Evolutionary conservation across 1,284 basidiomycete species (phyloP).

Genomic region (Moesziomyces sp.): DNA sequence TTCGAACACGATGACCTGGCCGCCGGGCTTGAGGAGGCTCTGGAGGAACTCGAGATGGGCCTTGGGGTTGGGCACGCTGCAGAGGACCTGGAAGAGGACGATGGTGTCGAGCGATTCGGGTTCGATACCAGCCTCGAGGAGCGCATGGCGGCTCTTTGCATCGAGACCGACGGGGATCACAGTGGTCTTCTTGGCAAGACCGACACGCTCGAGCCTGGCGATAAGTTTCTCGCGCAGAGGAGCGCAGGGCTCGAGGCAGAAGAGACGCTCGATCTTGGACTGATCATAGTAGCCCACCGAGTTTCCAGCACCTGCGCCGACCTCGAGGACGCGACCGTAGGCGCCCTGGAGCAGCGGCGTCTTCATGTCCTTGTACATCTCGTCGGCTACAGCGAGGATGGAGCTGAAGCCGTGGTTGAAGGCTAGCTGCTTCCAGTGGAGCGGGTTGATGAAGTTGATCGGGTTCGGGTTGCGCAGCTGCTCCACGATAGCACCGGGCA

Average conservation of each 20-base stretch:
- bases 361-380: conserved; percentile 30
- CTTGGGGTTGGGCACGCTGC: conserved; percentile 52
- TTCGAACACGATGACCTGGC: conserved; percentile 57
- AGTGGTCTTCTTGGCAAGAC: conserved; percentile 28
- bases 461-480: conserved; percentile 33
- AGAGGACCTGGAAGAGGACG: conserved; percentile 58
- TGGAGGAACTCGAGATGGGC: conserved; percentile 45
- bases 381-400: conserved; percentile 25
- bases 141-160: conserved; percentile 6
- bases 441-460: conserved; percentile 35
- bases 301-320: conserved; percentile 53
- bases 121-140: conserved; percentile 24
- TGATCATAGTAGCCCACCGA: conserved; percentile 48
- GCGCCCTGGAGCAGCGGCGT: conserved; percentile 31
- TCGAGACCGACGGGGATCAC: conserved; percentile 44
- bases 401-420: conserved; percentile 28
- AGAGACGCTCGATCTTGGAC: conserved; percentile 33
- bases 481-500: conserved; percentile 25
- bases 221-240: conserved; percentile 33
- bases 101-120: conserved; percentile 52
- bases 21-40: conserved; percentile 50
- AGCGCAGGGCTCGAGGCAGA: conserved; percentile 49
- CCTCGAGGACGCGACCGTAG: conserved; percentile 47
- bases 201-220: conserved; percentile 3
- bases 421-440: conserved; percentile 42